Base-by-base conservation (phyloP, 164 flowering plant genomes). In the Piper longum region DNA sequence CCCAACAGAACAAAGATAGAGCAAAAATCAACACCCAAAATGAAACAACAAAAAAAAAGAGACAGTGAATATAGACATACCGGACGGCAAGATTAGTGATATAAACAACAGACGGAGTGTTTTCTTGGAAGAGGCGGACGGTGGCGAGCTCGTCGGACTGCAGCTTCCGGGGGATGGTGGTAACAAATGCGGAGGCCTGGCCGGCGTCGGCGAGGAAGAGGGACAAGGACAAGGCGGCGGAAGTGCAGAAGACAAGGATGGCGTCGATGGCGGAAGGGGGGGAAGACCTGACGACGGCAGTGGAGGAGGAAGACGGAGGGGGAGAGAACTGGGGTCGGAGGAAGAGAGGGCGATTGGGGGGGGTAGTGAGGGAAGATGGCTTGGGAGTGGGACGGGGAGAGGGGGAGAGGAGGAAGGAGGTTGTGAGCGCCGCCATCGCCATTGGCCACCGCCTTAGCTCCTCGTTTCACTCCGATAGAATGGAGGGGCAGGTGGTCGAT, bases 111-210 rank as follows among this genome's bases (percentile, higher is more conserved):
- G 98, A 92, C 7, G 96, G 98, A 40, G 96, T 92, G 66, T 92
- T 92, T 75, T 86, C 89, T 75, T 85, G 91, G 61, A 92, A 92
- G 5, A 92, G 82, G 4, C 86, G 85, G 64, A 92, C 97, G 6
- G 98, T 92, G 60, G 98, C 91, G 51, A 89, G 88, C 83, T 92
- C 97, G 68, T 92, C 98, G 19, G 87, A 42, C 86, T 92, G 98
- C 73, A 92, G 75, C 66, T 86, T 92, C 69, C 89, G 69, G 4
- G 89, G 80, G 16, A 82, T 5, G 7, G 82, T 82, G 60, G 85
- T 84, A 1, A 89, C 91, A 70, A 92, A 92, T 12, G 96, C 93
- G 0, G 82, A 75, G 5, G 95, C 91, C 0, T 85, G 56, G 51
- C 79, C 89, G 19, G 81, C 87, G 57, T 83, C 85, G 19, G 77